Percentiles rank a stretch among this genome's conserved stretches.
Conservation (phyloP, 257 asterid genomes). For the Thymus quinquecostatus region DNA sequence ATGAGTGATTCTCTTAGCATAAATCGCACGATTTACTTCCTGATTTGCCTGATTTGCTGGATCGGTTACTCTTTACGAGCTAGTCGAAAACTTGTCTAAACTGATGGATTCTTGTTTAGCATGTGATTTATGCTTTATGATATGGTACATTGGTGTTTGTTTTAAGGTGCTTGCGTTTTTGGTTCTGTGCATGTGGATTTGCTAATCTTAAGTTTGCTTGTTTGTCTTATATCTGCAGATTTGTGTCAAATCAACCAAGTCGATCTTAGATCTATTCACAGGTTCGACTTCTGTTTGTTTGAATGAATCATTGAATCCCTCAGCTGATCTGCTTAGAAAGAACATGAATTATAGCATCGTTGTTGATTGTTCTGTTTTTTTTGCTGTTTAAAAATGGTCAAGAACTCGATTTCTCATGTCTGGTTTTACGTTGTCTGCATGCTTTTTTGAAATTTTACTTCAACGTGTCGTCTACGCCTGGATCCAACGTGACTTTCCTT, state of each 20-base stretch:
- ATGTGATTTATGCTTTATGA: conserved; percentile 2
- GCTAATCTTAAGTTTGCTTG: neutral
- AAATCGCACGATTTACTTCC: neutral
- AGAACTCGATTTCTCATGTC: neutral
- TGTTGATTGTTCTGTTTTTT: neutral
- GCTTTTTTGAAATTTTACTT: neutral
- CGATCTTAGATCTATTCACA: neutral
- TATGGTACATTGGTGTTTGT: neutral
- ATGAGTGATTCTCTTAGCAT: conserved; percentile 5
- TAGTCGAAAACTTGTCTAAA: conserved; percentile 3
- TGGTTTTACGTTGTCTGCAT: neutral
- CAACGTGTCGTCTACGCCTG: neutral
- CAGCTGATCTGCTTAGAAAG: neutral
- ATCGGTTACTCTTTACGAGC: neutral
- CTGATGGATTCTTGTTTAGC: neutral
- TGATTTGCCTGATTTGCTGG: conserved; percentile 4
- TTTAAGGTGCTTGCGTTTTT: neutral
- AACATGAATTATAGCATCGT: neutral
- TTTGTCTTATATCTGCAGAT: neutral
- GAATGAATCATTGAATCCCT: neutral
- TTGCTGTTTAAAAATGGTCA: neutral
- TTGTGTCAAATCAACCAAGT: neutral
- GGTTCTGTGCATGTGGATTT: conserved; percentile 1
- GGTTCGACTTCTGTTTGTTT: neutral
- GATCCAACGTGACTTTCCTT: neutral